Percentiles rank a stretch among this genome's conserved stretches.
Evolutionary conservation across 1,139 yeast species (phyloP).

Genomic region (Taphrina populina): DNA sequence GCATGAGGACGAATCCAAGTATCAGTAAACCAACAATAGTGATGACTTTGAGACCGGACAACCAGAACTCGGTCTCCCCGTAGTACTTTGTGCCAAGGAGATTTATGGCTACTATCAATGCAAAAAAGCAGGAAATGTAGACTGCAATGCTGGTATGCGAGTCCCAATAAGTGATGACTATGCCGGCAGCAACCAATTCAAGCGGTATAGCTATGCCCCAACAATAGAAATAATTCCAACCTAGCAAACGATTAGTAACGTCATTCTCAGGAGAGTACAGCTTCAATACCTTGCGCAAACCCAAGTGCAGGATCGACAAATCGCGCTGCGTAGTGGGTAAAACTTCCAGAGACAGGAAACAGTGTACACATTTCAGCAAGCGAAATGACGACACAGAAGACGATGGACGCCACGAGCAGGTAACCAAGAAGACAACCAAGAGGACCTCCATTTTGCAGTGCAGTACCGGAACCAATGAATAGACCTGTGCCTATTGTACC

Average conservation of each 20-base stretch:
- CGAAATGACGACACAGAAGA: conserved; percentile 66
- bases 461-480: conserved; percentile 71
- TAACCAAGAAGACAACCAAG: conserved; percentile 60
- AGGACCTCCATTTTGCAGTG: conserved; percentile 64
- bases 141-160: conserved; percentile 42
- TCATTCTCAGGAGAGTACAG: conserved; percentile 32
- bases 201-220: conserved; percentile 48
- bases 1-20: conserved; percentile 58
- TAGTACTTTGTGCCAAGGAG: conserved; percentile 47
- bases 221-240: conserved; percentile 45
- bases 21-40: conserved; percentile 56
- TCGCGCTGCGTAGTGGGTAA: conserved; percentile 37
- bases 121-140: conserved; percentile 46
- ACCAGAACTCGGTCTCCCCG: conserved; percentile 70
- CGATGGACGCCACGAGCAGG: conserved; percentile 60
- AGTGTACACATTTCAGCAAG: conserved; percentile 86
- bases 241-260: conserved; percentile 38
- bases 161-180: conserved; percentile 46
- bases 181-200: conserved; percentile 48
- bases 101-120: conserved; percentile 44
- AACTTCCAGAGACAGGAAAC: conserved; percentile 46
- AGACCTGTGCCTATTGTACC: conserved; percentile 81
- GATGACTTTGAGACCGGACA: conserved; percentile 58
- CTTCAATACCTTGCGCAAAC: conserved; percentile 50
- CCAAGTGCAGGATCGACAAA: conserved; percentile 47